These are phyloP conservation scores for Axilococcus clingmanii DNA, from an alignment of 139 green algal genomes.

Conservation along the genomic window DNA sequence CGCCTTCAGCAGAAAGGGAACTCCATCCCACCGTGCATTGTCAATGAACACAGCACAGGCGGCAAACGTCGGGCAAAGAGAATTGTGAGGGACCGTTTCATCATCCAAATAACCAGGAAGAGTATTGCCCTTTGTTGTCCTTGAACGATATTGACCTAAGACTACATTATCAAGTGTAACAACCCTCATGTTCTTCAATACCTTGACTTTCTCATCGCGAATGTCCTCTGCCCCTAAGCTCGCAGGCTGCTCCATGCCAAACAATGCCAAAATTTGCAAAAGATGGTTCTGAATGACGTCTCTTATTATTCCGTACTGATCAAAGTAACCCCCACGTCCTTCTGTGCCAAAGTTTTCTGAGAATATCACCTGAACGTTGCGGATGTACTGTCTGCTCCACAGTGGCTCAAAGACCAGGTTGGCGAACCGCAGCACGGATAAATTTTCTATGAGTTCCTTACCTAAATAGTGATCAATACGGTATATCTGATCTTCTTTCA, in stretches of 20 bases:
- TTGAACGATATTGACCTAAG: conserved; percentile 87
- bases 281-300: conserved; percentile 99
- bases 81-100: conserved; percentile 75
- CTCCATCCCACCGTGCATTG: conserved; percentile 96
- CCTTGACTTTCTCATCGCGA: conserved; percentile 98
- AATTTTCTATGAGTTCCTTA: conserved; percentile 99
- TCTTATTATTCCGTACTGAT: conserved; percentile 98
- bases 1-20: conserved; percentile 98
- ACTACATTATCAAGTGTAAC: conserved; percentile 88
- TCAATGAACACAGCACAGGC: conserved; percentile 87
- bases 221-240: conserved; percentile 91
- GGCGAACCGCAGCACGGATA: conserved; percentile 93
- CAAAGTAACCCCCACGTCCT: conserved; percentile 96
- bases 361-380: conserved; percentile 97
- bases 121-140: conserved; percentile 8
- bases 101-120: conserved; percentile 92
- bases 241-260: conserved; percentile 94
- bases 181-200: conserved; percentile 75
- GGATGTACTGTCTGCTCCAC: conserved; percentile 92
- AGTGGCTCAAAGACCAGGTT: conserved; percentile 99
- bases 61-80: conserved; percentile 90
- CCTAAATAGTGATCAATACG: conserved; percentile 99
- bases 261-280: conserved; percentile 92
- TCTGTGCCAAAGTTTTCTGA: conserved; percentile 97
- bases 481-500: conserved; percentile 97